Evolutionary conservation across 2,329 filamentous ascomycete species (phyloP).

Genomic region (Dothideomycetes sp.): DNA sequence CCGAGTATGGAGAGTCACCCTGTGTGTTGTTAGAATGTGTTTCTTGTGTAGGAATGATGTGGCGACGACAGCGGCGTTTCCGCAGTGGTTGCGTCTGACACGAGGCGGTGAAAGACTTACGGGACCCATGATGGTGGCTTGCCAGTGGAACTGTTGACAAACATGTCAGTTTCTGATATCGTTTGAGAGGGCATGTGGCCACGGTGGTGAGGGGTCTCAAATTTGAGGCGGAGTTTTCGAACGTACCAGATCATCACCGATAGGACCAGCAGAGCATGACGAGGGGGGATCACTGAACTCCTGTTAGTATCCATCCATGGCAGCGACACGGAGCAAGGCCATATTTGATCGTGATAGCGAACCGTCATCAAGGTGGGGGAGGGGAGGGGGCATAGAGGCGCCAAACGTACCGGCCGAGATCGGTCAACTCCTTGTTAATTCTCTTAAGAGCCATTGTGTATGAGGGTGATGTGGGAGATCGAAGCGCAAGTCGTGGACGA

Average conservation of each 20-base stretch:
- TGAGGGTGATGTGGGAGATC: conserved; percentile 17
- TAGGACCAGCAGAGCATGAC: conserved; percentile 93
- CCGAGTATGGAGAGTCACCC: conserved; percentile 94
- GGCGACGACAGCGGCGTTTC: conserved; percentile 3
- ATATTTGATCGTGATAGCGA: not conserved
- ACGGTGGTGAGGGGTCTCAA: conserved; percentile 12
- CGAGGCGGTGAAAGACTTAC: conserved; percentile 48
- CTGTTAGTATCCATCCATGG: conserved; percentile 26
- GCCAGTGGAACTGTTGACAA: conserved; percentile 84
- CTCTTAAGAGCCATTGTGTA: conserved; percentile 73
- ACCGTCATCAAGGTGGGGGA: conserved; percentile 8
- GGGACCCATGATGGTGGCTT: conserved; percentile 99
- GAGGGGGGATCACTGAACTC: conserved; percentile 81
- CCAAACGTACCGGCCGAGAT: conserved; percentile 65
- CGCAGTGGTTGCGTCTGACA: not conserved
- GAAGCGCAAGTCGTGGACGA: not conserved
- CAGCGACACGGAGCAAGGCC: not conserved
- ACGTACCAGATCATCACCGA: conserved; percentile 95
- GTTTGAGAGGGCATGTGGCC: conserved; percentile 10
- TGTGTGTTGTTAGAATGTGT: conserved; percentile 28
- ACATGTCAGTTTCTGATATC: conserved; percentile 25
- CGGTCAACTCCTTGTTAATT: conserved; percentile 89
- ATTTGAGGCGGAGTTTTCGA: conserved; percentile 13
- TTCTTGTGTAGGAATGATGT: conserved; percentile 5
- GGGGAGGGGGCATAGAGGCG: conserved; percentile 2